These are phyloP conservation scores for Trichophyton equinum DNA, from an alignment of 2,329 filamentous ascomycete genomes.

Conservation along the genomic window DNA sequence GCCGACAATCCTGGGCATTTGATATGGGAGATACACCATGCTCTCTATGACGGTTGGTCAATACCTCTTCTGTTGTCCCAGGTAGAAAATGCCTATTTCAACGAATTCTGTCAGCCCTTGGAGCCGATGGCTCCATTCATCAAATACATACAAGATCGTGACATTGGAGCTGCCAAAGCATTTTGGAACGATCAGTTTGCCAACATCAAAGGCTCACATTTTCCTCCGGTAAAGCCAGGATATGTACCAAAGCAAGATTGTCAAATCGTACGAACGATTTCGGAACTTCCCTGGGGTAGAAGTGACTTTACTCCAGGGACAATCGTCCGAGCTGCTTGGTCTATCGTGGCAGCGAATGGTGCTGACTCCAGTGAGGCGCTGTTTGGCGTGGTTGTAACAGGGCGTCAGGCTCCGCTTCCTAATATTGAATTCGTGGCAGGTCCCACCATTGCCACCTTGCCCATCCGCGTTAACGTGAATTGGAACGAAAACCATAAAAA, in stretches of 20 bases:
- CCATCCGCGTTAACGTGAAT: constrained; percentile 23
- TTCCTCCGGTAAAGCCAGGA: not conserved
- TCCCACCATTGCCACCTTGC: constrained; percentile 30
- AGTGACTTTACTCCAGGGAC: constrained; percentile 4
- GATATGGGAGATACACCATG: not conserved
- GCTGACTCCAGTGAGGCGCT: constrained; percentile 25
- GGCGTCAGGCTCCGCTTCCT: constrained; percentile 25
- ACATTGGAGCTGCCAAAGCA: not conserved
- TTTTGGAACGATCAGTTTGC: constrained; percentile 11
- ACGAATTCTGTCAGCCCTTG: not conserved
- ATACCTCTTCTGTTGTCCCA: not conserved
- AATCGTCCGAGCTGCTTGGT: constrained; percentile 24
- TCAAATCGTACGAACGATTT: not conserved
- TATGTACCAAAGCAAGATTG: not conserved
- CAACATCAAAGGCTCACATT: not conserved
- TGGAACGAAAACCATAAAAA: not conserved
- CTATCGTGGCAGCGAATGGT: constrained; percentile 22
- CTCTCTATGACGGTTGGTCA: constrained; percentile 4
- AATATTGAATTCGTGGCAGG: constrained; percentile 29
- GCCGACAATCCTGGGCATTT: not conserved
- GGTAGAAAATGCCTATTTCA: not conserved
- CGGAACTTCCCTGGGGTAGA: not conserved
- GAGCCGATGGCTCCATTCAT: not conserved
- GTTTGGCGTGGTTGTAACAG: constrained; percentile 31
- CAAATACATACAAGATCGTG: not conserved